Base-by-base conservation (phyloP, 2,329 filamentous ascomycete species). In the Cladosporium cucumerinum region DNA sequence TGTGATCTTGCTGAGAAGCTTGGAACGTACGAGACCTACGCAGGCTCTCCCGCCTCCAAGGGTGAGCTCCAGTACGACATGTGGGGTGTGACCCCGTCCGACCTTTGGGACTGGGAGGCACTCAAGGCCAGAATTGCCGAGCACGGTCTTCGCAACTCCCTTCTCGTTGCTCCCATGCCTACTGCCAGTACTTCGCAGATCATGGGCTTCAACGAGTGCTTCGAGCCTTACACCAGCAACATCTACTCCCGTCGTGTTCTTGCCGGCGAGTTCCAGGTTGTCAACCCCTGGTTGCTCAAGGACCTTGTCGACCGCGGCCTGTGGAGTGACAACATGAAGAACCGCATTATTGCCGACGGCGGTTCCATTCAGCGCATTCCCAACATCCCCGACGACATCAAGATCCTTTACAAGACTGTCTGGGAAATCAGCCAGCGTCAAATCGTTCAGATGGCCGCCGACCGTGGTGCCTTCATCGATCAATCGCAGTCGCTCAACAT, bases 291-390 rank as follows among this genome's bases (percentile, higher is more conserved):
- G 95, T 82, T 99, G 68, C 87, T 99, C 67, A 97, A 97, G 85
- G 95, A 99, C 74, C 88, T 99, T 32, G 95, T 99, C 71, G 95
- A 99, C 76, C 91, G 97, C 83, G 95, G 95, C 67, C 85, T 99
- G 52, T 99, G 95, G 95, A 97, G 94, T 57, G 94, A 99, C 81
- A 92, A 93, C 82, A 99, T 99, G 95, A 99, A 99, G 89, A 99
- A 99, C 85, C 93, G 95, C 73, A 99, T 99, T 85, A 99, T 99
- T 75, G 90, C 95, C 65, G 94, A 97, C 68, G 92, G 92, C 71
- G 95, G 95, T 70, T 98, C 94, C 23, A 90, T 99, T 64, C 95
- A 98, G 80, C 94, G 95, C 80, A 94, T 99, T 69, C 91, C 94
- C 76, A 98, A 96, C 81, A 97, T 99, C 68, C 94, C 95, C 16